A percentile compares a stretch with the other conserved stretches of the same genome.
phyloP scores from a whole-genome alignment of 2,329 filamentous ascomycete species.

The Claviceps pusilla region DNA sequence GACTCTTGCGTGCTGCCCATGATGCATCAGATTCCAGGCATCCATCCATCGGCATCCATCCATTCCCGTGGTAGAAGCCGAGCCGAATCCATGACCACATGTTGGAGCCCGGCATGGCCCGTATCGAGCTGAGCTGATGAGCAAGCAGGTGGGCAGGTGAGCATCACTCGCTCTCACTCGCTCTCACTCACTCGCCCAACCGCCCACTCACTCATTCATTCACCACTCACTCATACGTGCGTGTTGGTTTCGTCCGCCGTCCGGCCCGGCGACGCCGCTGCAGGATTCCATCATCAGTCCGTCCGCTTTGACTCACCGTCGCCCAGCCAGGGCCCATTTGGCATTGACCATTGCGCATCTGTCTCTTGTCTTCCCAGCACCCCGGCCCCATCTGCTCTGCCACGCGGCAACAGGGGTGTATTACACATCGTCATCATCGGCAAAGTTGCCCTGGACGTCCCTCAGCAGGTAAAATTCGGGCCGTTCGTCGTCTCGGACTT shows the following conservation, averaged over 20 bases:
- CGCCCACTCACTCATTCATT: not conserved
- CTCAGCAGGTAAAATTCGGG: not conserved
- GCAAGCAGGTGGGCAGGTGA: no score
- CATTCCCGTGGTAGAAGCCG: no score
- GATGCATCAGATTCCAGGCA: no score
- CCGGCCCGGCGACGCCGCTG: not conserved
- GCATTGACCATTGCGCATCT: not conserved
- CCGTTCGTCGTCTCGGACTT: not conserved
- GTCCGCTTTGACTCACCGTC: not conserved
- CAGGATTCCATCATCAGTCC: not conserved
- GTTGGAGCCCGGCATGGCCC: no score
- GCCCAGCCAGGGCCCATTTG: not conserved
- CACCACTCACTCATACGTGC: no score
- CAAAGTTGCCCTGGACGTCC: not conserved
- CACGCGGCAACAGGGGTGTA: not conserved
- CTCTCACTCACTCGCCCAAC: not conserved
- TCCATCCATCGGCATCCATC: no score
- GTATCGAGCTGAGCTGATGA: no score
- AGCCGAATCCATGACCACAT: no score
- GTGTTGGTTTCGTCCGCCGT: no score
- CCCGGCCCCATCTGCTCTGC: not conserved
- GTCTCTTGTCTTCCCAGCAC: not conserved
- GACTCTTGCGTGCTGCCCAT: no score
- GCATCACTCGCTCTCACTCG: not conserved
- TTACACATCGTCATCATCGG: not conserved